Conservation (phyloP, 495 filamentous ascomycete species). For the Hyphodiscus hymeniophilus region DNA sequence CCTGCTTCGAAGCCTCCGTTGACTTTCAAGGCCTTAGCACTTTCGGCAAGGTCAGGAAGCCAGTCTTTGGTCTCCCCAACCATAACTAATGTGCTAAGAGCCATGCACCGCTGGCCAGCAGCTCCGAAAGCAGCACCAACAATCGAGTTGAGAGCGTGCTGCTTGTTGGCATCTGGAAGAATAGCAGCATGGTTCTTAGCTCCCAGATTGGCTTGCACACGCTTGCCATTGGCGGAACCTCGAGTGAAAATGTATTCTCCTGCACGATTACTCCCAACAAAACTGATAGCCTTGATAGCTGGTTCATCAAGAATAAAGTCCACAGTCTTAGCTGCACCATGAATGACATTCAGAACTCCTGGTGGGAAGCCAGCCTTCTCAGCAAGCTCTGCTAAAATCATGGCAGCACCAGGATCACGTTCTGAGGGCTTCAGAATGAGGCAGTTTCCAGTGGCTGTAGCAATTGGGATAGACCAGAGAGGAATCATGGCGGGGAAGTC, state of each 20-base stretch:
- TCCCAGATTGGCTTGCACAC: slow-evolving; percentile 95
- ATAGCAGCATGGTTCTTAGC: slow-evolving; percentile 98
- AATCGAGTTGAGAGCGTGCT: slow-evolving; percentile 91
- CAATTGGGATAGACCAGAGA: slow-evolving; percentile 92
- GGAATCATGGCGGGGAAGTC: slow-evolving; percentile 99
- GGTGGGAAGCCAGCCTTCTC: slow-evolving; percentile 88
- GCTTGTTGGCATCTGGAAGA: slow-evolving; percentile 95
- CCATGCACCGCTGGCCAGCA: slow-evolving; percentile 97
- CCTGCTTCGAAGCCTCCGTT: slow-evolving; percentile 93
- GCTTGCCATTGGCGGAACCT: slow-evolving; percentile 81
- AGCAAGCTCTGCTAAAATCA: slow-evolving; percentile 93
- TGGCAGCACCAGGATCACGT: slow-evolving; percentile 93
- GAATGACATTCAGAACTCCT: slow-evolving; percentile 91
- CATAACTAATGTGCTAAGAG: slow-evolving; percentile 85
- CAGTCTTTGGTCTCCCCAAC: slow-evolving; percentile 92
- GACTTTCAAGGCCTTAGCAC: slow-evolving; percentile 80
- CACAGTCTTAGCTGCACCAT: slow-evolving; percentile 84
- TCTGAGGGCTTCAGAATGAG: slow-evolving; percentile 95
- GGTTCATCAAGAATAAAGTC: slow-evolving; percentile 98
- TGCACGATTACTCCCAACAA: slow-evolving; percentile 93
- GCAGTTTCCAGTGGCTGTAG: slow-evolving; percentile 90
- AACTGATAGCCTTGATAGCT: slow-evolving; percentile 94
- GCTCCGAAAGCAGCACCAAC: slow-evolving; percentile 93
- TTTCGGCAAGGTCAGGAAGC: slow-evolving; percentile 84
- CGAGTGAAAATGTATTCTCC: slow-evolving; percentile 94